Conservation (phyloP, 805 yeast species). For the Cyberlindnera euphorbiiphila region DNA sequence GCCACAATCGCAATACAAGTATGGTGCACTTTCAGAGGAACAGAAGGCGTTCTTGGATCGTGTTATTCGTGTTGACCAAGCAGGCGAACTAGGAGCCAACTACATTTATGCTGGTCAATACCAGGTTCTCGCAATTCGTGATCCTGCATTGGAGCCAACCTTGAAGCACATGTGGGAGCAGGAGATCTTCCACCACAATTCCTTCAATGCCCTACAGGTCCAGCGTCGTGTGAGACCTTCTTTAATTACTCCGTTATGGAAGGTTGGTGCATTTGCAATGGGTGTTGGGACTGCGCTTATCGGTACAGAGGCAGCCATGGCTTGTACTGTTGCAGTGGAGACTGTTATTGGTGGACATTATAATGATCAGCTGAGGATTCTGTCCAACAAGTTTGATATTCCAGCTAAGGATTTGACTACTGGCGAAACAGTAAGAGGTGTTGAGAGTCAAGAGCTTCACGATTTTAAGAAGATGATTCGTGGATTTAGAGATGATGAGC, state of each 20-base stretch:
- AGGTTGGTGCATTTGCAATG: slow-evolving; percentile 78
- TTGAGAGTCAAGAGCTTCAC: slow-evolving; percentile 51
- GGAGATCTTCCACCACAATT: slow-evolving; percentile 83
- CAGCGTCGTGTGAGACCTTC: slow-evolving; percentile 87
- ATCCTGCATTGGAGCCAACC: slow-evolving; percentile 74
- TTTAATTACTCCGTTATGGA: slow-evolving; percentile 89
- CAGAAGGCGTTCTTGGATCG: slow-evolving; percentile 71
- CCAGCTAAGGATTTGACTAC: slow-evolving; percentile 31
- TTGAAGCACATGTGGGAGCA: slow-evolving; percentile 98
- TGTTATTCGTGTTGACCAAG: slow-evolving; percentile 89
- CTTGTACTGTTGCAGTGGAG: slow-evolving; percentile 98
- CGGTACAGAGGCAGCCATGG: slow-evolving; percentile 97
- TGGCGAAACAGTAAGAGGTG: slow-evolving; percentile 21
- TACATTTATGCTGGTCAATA: slow-evolving; percentile 91
- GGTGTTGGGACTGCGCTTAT: slow-evolving; percentile 84
- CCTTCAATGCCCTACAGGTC: slow-evolving; percentile 75
- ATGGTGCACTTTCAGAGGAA: slow-evolving; percentile 36
- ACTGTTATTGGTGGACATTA: slow-evolving; percentile 97
- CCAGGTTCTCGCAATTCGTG: slow-evolving; percentile 61
- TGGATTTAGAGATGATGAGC: slow-evolving; percentile 86
- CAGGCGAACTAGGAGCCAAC: slow-evolving; percentile 96
- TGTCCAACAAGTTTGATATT: slow-evolving; percentile 62
- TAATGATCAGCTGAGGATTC: slow-evolving; percentile 78
- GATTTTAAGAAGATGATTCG: slow-evolving; percentile 60
- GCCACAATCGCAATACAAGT: slow-evolving; percentile 10